phyloP scores from a whole-genome alignment of 1,139 yeast species.

The Pichia sp. region DNA sequence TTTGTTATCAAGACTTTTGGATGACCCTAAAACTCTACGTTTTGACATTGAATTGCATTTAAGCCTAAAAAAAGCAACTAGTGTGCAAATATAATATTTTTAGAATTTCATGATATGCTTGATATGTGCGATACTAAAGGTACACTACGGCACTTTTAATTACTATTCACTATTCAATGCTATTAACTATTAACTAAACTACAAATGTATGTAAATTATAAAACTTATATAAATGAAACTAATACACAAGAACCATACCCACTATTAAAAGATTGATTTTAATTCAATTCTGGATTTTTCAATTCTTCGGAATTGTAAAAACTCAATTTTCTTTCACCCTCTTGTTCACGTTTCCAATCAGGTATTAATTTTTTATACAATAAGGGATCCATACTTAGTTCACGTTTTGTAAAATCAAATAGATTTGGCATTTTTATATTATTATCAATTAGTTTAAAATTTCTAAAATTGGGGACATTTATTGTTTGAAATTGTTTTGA shows the following conservation, averaged over 20 bases:
- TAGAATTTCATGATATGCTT: no score
- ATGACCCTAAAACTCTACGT: slow-evolving; percentile 20
- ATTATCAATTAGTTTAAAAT: slow-evolving; percentile 17
- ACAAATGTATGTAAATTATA: background rate
- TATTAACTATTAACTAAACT: background rate
- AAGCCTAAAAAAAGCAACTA: background rate
- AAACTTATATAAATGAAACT: background rate
- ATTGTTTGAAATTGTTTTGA: slow-evolving; percentile 35
- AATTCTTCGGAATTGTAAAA: slow-evolving; percentile 25
- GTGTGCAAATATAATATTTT: background rate
- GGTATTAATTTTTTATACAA: slow-evolving; percentile 24
- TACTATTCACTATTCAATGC: no score
- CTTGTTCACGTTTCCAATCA: slow-evolving; percentile 22
- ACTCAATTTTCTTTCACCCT: background rate
- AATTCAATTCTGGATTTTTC: slow-evolving; percentile 19
- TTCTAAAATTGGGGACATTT: slow-evolving; percentile 26
- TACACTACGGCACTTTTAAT: no score
- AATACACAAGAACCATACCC: background rate
- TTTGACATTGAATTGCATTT: slow-evolving; percentile 15
- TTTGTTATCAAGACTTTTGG: background rate
- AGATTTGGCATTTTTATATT: slow-evolving; percentile 24
- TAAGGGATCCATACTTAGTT: slow-evolving; percentile 25
- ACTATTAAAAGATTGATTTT: background rate
- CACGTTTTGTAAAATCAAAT: slow-evolving; percentile 27
- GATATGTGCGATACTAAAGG: background rate